Conservation (phyloP, 2,329 filamentous ascomycete genomes). For the Xylariaceae sp. region DNA sequence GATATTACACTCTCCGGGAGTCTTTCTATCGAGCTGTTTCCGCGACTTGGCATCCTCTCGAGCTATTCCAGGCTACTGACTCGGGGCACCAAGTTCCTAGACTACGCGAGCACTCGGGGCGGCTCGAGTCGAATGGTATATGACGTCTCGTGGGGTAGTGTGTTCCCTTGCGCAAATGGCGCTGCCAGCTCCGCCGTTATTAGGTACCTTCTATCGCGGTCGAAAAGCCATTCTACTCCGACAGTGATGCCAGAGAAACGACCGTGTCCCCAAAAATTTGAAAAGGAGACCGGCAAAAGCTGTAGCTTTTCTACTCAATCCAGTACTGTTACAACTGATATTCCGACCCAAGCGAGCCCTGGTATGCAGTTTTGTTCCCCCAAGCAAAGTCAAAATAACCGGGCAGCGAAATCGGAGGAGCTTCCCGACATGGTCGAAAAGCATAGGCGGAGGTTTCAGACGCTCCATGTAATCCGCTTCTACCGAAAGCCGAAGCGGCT, state of each 20-base stretch:
- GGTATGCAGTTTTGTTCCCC: too few species aligned
- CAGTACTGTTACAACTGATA: not conserved
- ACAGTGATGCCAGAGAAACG: not conserved
- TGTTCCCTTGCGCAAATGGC: slow-evolving; percentile 38
- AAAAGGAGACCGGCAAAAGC: not conserved
- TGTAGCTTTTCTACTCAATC: not conserved
- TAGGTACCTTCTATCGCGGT: slow-evolving; percentile 6
- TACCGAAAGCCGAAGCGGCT: too few species aligned
- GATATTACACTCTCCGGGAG: slow-evolving; percentile 2
- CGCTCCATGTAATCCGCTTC: too few species aligned
- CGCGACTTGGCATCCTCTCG: slow-evolving; percentile 6
- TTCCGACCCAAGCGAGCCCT: too few species aligned
- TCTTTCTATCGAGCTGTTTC: slow-evolving; percentile 3
- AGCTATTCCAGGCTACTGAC: not conserved
- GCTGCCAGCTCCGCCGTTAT: slow-evolving; percentile 28
- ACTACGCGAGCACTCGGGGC: slow-evolving; percentile 2
- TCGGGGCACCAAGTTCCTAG: slow-evolving; percentile 1
- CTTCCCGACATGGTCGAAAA: too few species aligned
- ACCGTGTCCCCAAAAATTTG: not conserved
- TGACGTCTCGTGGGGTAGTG: slow-evolving; percentile 38
- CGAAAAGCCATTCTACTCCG: not conserved
- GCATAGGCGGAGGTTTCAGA: too few species aligned
- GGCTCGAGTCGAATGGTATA: slow-evolving; percentile 28
- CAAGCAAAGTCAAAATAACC: too few species aligned
- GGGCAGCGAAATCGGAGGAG: too few species aligned